phyloP scores from a whole-genome alignment of 345 rosid genomes.

The Corchorus olitorius region DNA sequence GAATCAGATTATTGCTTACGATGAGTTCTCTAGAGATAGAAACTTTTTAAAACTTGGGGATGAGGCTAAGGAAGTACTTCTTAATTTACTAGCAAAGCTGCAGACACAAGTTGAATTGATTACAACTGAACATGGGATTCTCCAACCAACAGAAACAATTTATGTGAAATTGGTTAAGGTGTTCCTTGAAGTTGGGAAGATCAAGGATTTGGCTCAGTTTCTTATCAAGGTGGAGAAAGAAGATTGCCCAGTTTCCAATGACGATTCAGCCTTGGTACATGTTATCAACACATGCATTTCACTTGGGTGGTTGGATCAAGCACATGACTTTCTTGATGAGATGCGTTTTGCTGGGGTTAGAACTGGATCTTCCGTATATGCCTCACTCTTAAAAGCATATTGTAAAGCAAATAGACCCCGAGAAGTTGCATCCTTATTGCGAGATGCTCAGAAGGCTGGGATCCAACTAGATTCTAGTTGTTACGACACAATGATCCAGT shows the following conservation, averaged over 20 bases:
- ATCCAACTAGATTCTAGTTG: constrained; percentile 82
- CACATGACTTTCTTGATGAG: constrained; percentile 93
- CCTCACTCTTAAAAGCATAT: constrained; percentile 76
- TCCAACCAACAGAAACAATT: constrained; percentile 75
- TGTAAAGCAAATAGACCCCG: constrained; percentile 60
- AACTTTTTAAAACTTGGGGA: constrained; percentile 57
- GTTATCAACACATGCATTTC: constrained; percentile 81
- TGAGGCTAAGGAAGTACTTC: constrained; percentile 65
- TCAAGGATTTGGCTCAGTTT: constrained; percentile 70
- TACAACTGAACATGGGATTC: constrained; percentile 71
- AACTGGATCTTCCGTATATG: constrained; percentile 66
- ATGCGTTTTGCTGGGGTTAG: constrained; percentile 77
- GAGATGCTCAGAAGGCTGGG: constrained; percentile 90
- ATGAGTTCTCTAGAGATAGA: constrained; percentile 58
- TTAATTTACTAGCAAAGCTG: constrained; percentile 52
- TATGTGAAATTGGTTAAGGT: constrained; percentile 76
- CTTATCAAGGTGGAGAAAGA: constrained; percentile 74
- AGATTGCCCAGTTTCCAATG: constrained; percentile 66
- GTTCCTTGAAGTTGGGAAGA: constrained; percentile 75
- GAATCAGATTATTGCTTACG: constrained; percentile 41
- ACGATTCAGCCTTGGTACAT: constrained; percentile 62
- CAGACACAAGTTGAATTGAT: constrained; percentile 59
- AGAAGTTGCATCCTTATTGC: constrained; percentile 64
- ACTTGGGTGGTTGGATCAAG: constrained; percentile 85
- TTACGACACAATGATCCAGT: constrained; percentile 68